Evolutionary conservation across 2,329 filamentous ascomycete genomes (phyloP).

Genomic region (Pseudogymnoascus sp.): DNA sequence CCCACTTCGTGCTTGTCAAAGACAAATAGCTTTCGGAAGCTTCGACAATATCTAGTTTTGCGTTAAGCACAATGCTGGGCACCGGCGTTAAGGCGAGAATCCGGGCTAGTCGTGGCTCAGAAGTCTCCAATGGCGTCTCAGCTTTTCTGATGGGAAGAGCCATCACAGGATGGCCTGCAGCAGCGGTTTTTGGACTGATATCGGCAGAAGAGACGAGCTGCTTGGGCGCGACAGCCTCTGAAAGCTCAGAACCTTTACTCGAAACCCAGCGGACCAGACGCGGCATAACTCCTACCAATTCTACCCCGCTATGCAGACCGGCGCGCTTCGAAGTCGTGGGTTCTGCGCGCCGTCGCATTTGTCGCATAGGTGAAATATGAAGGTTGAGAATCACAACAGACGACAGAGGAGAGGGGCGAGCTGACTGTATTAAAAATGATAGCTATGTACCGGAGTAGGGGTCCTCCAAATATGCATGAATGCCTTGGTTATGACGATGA

Average conservation of each 20-base stretch:
- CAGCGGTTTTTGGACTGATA: not conserved
- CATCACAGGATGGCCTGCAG: not conserved
- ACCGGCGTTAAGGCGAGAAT: constrained; percentile 27
- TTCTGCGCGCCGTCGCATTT: not conserved
- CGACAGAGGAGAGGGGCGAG: not conserved
- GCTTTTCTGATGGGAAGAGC: not conserved
- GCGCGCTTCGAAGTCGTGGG: not conserved
- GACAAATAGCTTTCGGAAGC: constrained; percentile 36
- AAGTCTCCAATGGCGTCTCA: not conserved
- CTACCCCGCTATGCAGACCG: not conserved
- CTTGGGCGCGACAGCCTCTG: not conserved
- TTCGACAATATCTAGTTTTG: constrained; percentile 30
- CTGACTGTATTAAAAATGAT: not conserved
- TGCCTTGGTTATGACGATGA: not conserved
- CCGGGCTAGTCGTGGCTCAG: constrained; percentile 14
- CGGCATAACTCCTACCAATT: not conserved
- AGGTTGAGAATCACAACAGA: not conserved
- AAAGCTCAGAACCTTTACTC: not conserved
- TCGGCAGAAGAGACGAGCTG: not conserved
- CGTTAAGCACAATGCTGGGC: constrained; percentile 33
- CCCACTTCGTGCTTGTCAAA: constrained; percentile 27
- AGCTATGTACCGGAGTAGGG: not conserved
- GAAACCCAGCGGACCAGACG: not conserved
- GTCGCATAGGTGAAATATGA: not conserved
- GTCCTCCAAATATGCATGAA: not conserved